These are phyloP conservation scores for Alternaria infectoria DNA, from an alignment of 2,329 filamentous ascomycete species.

Conservation along the genomic window DNA sequence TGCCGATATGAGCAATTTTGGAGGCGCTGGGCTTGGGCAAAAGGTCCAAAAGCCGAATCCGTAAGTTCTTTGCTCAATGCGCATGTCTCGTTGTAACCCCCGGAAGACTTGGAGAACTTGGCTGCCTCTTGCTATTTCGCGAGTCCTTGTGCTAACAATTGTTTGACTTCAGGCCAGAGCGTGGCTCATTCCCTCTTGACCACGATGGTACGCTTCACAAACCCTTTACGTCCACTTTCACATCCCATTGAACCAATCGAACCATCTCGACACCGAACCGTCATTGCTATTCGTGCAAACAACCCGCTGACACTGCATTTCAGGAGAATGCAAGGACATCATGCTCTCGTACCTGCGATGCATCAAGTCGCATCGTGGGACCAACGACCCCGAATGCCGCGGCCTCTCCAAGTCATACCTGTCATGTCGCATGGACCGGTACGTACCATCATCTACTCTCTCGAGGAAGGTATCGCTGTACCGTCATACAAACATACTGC, in stretches of 20 bases:
- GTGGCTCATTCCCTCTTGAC: constrained; percentile 95
- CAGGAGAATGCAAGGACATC: constrained; percentile 90
- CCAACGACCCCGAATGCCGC: constrained; percentile 87
- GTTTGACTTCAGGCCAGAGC: constrained; percentile 71
- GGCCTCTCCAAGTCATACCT: constrained; percentile 87
- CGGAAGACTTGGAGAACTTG: no score
- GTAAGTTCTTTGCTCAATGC: constrained; percentile 54
- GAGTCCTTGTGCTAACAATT: constrained; percentile 4
- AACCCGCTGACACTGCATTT: constrained; percentile 19
- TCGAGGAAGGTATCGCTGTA: not conserved
- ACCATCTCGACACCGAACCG: not conserved
- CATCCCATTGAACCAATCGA: constrained; percentile 48
- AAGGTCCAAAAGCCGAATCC: constrained; percentile 72
- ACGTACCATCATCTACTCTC: constrained; percentile 45
- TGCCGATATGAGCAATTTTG: constrained; percentile 75
- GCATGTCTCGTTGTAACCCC: no score
- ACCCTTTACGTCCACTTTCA: constrained; percentile 36
- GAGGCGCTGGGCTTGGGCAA: constrained; percentile 71
- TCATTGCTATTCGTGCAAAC: no score
- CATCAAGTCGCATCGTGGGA: constrained; percentile 80
- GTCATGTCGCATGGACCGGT: constrained; percentile 93
- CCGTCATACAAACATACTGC: not conserved
- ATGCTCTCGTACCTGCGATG: constrained; percentile 87
- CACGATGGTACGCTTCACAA: constrained; percentile 70
- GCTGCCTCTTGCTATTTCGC: no score